Conservation (phyloP, 805 yeast species). For the Metschnikowia sp. region DNA sequence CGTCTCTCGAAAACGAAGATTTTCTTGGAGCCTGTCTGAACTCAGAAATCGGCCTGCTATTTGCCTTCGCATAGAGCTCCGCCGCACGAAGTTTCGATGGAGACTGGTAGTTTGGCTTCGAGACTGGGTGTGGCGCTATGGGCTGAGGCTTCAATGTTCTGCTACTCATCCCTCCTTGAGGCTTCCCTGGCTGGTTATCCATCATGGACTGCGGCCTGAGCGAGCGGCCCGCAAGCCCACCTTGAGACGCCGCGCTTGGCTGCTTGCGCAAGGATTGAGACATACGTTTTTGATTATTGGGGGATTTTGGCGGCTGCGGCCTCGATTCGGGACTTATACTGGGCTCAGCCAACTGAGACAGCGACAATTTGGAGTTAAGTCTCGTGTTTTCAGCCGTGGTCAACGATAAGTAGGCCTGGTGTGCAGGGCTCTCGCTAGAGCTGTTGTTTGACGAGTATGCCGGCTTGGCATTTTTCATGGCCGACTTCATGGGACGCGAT, state of each 20-base stretch:
- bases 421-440: constrained; percentile 40
- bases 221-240: constrained; percentile 24
- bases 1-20: constrained; percentile 57
- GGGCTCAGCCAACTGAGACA: constrained; percentile 32
- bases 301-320: constrained; percentile 7
- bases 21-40: constrained; percentile 41
- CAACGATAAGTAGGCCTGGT: constrained; percentile 60
- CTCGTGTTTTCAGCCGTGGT: constrained; percentile 81
- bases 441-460: constrained; percentile 15
- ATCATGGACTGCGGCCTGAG: constrained; percentile 34
- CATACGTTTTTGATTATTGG: constrained; percentile 17
- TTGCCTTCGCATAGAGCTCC: constrained; percentile 51
- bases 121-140: constrained; percentile 39
- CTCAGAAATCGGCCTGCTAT: constrained; percentile 36
- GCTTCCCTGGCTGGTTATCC: constrained; percentile 3
- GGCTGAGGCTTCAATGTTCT: constrained; percentile 32
- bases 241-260: constrained; percentile 17
- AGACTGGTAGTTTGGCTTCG: constrained; percentile 35
- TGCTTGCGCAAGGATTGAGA: constrained; percentile 29
- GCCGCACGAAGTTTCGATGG: constrained; percentile 47
- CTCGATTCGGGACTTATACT: constrained; percentile 7
- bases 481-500: constrained; percentile 39
- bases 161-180: constrained; percentile 26
- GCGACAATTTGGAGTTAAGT: constrained; percentile 58
- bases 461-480: constrained; percentile 41